Conservation (phyloP, 345 rosid species). For the Xanthoceras sorbifolium region DNA sequence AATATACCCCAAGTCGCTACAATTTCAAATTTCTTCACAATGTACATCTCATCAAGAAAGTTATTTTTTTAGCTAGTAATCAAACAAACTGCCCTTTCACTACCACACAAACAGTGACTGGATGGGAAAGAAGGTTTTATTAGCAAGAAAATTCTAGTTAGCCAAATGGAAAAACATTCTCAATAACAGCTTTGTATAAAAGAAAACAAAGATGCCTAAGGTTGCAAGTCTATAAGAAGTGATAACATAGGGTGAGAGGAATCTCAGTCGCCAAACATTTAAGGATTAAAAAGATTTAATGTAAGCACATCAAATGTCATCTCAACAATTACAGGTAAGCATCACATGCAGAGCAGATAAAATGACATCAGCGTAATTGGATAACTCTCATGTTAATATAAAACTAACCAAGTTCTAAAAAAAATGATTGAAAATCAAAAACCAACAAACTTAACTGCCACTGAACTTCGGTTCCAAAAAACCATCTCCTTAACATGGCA, state of each 20-base stretch:
- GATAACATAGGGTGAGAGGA: not conserved
- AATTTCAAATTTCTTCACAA: not conserved
- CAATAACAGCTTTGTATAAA: not conserved
- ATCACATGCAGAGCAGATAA: constrained; percentile 27
- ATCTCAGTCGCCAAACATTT: not conserved
- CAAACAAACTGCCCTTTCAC: not conserved
- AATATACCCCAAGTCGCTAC: not conserved
- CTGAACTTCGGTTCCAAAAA: constrained; percentile 46
- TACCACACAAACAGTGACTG: not conserved
- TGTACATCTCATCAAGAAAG: constrained; percentile 5
- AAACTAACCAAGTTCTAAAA: constrained; percentile 31
- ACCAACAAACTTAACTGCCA: constrained; percentile 70
- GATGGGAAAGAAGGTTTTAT: not conserved
- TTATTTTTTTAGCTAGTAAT: not conserved
- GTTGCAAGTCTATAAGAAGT: not conserved
- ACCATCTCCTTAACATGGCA: constrained; percentile 50
- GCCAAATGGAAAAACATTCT: not conserved
- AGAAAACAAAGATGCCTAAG: not conserved
- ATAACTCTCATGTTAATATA: constrained; percentile 24
- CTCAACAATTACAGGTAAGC: constrained; percentile 15
- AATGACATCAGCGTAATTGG: constrained; percentile 21
- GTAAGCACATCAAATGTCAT: constrained; percentile 16
- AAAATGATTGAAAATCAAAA: constrained; percentile 33
- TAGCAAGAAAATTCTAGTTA: not conserved
- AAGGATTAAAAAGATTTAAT: constrained; percentile 2